Evolutionary conservation across 2,329 filamentous ascomycete species (phyloP).

Genomic region (Stromatinia cepivora): DNA sequence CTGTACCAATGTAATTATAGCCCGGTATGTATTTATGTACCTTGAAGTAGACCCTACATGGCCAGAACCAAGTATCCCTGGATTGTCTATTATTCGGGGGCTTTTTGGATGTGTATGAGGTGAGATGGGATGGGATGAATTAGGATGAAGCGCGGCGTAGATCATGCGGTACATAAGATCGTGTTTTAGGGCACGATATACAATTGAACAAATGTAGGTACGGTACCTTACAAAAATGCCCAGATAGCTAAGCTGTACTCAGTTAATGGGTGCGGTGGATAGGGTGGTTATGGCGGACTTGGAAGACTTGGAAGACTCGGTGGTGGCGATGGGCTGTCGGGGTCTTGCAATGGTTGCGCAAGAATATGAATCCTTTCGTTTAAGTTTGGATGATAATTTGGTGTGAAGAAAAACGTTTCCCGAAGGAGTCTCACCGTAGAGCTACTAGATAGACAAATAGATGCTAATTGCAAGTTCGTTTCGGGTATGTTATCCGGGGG

Average conservation of each 20-base stretch:
- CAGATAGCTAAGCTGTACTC: neutral
- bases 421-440: conserved; percentile 19
- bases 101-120: neutral
- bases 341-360: neutral
- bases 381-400: neutral
- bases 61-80: neutral
- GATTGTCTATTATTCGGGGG: neutral
- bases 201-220: neutral
- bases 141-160: neutral
- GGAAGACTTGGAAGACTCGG: neutral
- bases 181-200: neutral
- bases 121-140: neutral
- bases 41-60: neutral
- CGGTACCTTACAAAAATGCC: neutral
- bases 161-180: neutral
- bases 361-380: conserved; percentile 14
- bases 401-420: neutral
- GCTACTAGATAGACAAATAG: neutral
- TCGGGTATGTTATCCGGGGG: conserved; percentile 1
- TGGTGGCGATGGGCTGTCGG: conserved; percentile 8
- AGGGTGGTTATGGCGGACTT: neutral
- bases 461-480: neutral
- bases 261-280: neutral
- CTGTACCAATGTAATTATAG: neutral
- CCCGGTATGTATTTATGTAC: neutral